phyloP scores from a whole-genome alignment of 495 filamentous ascomycete species.

The Friedmanniomyces endolithicus region DNA sequence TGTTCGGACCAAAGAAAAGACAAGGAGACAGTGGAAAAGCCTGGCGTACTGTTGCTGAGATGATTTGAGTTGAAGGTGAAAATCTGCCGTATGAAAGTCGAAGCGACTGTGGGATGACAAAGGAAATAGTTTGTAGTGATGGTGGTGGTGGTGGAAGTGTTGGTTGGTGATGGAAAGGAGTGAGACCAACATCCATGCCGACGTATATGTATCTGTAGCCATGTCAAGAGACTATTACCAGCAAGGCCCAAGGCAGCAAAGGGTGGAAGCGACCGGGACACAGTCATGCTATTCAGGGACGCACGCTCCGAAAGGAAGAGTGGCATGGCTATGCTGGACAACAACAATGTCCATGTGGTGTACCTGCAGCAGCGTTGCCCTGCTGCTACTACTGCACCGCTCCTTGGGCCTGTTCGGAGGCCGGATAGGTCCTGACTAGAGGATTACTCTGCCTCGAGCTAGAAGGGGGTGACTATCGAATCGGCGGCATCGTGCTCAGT shows the following conservation, averaged over 20 bases:
- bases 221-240: neutral
- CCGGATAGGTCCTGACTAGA: neutral
- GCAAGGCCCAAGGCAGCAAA: too few species aligned
- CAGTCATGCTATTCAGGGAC: conserved; percentile 18
- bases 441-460: conserved; percentile 1
- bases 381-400: neutral
- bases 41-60: conserved; percentile 7
- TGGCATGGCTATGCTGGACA: conserved; percentile 7
- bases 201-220: neutral
- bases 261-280: neutral
- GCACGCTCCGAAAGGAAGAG: neutral
- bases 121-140: conserved; percentile 3
- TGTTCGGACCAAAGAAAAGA: conserved; percentile 2
- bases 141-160: neutral
- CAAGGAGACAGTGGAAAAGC: conserved; percentile 15
- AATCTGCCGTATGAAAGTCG: neutral
- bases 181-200: neutral
- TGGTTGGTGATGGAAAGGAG: conserved; percentile 1
- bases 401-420: too few species aligned
- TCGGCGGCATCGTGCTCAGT: neutral
- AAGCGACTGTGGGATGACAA: neutral
- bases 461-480: neutral
- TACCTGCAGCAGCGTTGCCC: conserved; percentile 12
- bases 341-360: neutral
- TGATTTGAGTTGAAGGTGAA: neutral